Base-by-base conservation (phyloP, 2,329 filamentous ascomycete species). In the Ceratocystis huliohia region DNA sequence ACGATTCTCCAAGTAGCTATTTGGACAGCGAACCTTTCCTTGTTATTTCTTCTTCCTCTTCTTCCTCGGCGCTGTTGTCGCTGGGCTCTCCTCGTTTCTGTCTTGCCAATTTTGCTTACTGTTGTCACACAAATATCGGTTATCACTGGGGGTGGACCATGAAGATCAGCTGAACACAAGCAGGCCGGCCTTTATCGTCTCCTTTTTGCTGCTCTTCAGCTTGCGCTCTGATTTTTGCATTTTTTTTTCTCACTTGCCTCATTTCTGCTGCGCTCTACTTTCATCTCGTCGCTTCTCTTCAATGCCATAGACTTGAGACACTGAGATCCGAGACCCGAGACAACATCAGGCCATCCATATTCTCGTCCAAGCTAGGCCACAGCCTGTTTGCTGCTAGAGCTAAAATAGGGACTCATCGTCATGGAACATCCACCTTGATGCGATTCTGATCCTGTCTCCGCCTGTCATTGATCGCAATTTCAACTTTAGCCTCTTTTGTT, bases 251-350 rank as follows among this genome's bases (percentile, higher is more conserved):
- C 22, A 30, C 17, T 33, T 33, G 53, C 22, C 48, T 50, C 20
- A 8, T 17, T 59, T 28, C 56, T 59, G 13, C 7, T 59, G 3
- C n/a, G 28, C 10, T 59, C 56, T 33, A 15, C 28, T 53, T 10
- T 25, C 56, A 20, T 37, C 15, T 37, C 56, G 28, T 20, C 56
- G 17, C 28, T 37, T 59, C 30, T 59, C 28, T n/a, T 17, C 28
- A 15, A 59, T 59, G 30, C 30, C 25, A 10, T 30, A 37, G 30
- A 20, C 56, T 30, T 59, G 28, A 37, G 56, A 59, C 56, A 59
- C 53, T 57, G 53, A 8, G 22, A 57, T 33, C 53, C 53, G 53
- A 57, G 53, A 28, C 53, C 53, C 53, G 22, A 57, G 53, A 57
- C 56, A 59, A 33, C 56, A 37, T 20, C 56, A 59, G 56, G 7